These are phyloP conservation scores for Aspergillus clavatus DNA, from an alignment of 2,329 filamentous ascomycete species.

Conservation along the genomic window DNA sequence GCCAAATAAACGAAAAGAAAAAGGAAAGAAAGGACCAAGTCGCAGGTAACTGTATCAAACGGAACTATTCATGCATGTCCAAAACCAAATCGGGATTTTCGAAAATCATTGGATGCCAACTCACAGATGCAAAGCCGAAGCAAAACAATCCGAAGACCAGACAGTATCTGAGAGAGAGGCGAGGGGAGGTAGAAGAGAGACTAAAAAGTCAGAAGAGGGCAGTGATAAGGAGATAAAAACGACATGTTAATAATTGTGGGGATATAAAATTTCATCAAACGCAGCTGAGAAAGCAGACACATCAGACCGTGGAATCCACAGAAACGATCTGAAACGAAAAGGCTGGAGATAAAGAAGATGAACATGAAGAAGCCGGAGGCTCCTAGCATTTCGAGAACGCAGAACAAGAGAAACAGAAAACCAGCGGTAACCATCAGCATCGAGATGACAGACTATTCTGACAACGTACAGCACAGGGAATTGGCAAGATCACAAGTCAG, in stretches of 20 bases:
- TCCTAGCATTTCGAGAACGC: constrained; percentile 1
- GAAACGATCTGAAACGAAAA: neutral
- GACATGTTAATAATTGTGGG: neutral
- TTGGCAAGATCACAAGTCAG: no score
- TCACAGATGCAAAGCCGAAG: neutral
- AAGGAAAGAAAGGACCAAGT: neutral
- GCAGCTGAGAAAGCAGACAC: neutral
- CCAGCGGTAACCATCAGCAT: neutral
- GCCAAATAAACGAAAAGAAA: neutral
- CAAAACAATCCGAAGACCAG: no score
- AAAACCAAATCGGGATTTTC: neutral
- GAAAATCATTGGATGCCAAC: neutral
- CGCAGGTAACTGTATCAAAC: no score
- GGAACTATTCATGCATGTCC: neutral
- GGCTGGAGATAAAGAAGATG: neutral
- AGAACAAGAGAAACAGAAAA: neutral
- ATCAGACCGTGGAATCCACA: neutral
- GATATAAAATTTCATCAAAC: neutral
- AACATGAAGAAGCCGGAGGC: neutral
- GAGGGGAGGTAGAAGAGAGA: no score
- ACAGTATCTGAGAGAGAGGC: no score
- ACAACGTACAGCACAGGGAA: no score
- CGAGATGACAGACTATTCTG: no score
- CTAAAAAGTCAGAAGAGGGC: neutral
- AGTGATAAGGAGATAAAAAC: neutral